These are phyloP conservation scores for Sphagnum fallax DNA, from an alignment of 228 moss, liverwort and hornwort species.

Conservation along the genomic window DNA sequence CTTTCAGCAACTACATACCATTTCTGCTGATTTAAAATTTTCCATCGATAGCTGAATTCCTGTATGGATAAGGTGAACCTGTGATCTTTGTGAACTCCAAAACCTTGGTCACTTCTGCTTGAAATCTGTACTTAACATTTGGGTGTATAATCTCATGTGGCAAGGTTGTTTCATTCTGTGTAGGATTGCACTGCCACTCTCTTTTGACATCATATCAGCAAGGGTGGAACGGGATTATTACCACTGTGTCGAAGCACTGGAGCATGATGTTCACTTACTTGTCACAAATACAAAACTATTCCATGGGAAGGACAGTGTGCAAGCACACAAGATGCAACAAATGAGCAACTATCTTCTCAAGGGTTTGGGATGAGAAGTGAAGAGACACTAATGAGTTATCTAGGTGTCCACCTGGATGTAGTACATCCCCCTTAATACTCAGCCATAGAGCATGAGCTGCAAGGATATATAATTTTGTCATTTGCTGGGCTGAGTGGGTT, in stretches of 20 bases:
- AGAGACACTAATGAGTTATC: not conserved
- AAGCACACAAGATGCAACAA: conserved; percentile 43
- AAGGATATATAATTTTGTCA: too few relatives aligned
- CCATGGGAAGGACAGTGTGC: conserved; percentile 42
- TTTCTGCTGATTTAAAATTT: too few relatives aligned
- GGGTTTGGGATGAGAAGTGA: conserved; percentile 7
- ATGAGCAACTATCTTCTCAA: conserved; percentile 43
- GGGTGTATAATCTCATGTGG: too few relatives aligned
- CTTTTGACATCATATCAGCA: conserved; percentile 65
- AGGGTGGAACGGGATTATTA: conserved; percentile 74
- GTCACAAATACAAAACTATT: conserved; percentile 46
- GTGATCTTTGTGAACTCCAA: too few relatives aligned
- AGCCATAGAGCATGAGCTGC: too few relatives aligned
- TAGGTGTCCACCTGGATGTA: not conserved
- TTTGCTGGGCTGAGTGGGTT: too few relatives aligned
- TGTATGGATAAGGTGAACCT: too few relatives aligned
- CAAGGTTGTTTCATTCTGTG: not conserved
- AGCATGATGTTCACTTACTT: conserved; percentile 67
- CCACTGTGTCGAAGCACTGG: conserved; percentile 66
- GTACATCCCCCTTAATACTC: too few relatives aligned
- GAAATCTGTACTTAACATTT: too few relatives aligned
- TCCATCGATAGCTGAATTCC: not conserved
- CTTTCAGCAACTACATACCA: too few relatives aligned
- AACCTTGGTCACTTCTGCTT: too few relatives aligned
- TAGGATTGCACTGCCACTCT: conserved; percentile 75